Conservation (phyloP, 2,329 filamentous ascomycete genomes). For the Diplocarpon mali region DNA sequence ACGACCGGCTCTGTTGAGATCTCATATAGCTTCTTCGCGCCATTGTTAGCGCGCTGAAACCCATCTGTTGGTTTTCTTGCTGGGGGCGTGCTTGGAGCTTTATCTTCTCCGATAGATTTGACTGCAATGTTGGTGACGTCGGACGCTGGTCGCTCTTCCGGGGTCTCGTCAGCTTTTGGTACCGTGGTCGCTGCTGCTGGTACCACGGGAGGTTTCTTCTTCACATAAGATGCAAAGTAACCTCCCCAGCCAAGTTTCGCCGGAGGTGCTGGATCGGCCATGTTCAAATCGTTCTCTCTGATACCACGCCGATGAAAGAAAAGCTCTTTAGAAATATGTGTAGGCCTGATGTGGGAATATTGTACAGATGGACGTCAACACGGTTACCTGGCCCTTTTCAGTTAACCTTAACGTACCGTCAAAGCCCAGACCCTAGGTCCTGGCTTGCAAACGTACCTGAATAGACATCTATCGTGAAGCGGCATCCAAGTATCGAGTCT, state of each 20-base stretch:
- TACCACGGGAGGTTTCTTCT: conserved; percentile 4
- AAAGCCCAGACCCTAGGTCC: not conserved
- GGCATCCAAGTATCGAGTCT: not conserved
- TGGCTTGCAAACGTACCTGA: conserved; percentile 1
- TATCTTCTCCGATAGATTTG: not conserved
- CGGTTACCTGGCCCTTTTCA: not conserved
- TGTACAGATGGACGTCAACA: not conserved
- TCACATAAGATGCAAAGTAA: conserved; percentile 8
- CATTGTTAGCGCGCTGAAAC: conserved; percentile 1
- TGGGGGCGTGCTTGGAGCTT: not conserved
- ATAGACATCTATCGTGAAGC: not conserved
- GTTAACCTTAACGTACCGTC: not conserved
- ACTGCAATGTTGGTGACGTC: not conserved
- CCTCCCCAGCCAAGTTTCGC: conserved; percentile 1
- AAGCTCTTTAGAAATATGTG: not conserved
- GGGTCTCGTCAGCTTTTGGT: not conserved
- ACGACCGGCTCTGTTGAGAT: conserved; percentile 1
- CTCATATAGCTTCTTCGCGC: conserved; percentile 5
- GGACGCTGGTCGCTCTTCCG: not conserved
- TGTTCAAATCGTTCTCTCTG: not conserved
- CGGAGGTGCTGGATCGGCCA: not conserved
- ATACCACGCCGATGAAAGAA: not conserved
- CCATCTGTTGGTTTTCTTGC: not conserved
- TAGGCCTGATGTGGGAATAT: not conserved
- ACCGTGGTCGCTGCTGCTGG: not conserved